Base-by-base conservation (phyloP, 2,329 filamentous ascomycete species). In the Sporothrix phasma region DNA sequence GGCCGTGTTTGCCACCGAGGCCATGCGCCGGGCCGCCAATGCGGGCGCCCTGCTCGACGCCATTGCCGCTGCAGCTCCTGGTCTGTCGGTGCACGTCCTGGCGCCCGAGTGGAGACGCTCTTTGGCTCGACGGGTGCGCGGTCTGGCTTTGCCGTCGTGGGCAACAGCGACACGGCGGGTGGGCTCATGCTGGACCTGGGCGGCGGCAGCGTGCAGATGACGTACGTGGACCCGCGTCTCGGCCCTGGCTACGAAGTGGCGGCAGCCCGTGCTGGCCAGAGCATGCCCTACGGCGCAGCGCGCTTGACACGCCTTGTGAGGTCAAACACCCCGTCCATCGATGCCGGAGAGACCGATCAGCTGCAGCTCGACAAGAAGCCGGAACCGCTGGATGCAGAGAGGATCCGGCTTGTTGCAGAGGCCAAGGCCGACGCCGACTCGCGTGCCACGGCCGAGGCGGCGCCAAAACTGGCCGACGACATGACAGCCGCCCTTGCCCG, bases 41-140 rank as follows among this genome's bases (percentile, higher is more conserved):
- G 85, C 87, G 0, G 78, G 78, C 22, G 81, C 84, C 1, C 90
- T 94, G 75, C 79, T 89, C 1, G 73, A 76, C 0, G 80, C 81
- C 37, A 92, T 97, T 67, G 78, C 80, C 49, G 72, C 78, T 2
- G 77, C 78, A 2, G 87, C 86, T 0, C 75, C 76, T 2, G 88
- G 86, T 1, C 86, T 92, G 76, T 78, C 79, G 0, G 88, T 96
- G 0, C 81, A 84, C 59, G 80, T 96, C 66, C 78, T 96, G 13
- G 82, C 87, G 0, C 92, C 92, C 62, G 84, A 86, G 89, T 92
- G 39, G 92, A 97, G 76, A 92, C 90, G 0, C 78, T 89, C 31
- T 85, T 95, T 63, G 92, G 92, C 1, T 89, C 91, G 3, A 82
- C 92, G 79, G 92, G 92, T 1, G 88, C 92, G 6, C 86, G 90